Base-by-base conservation (phyloP, 176 grass and related monocot species). In the Oryza officinalis region DNA sequence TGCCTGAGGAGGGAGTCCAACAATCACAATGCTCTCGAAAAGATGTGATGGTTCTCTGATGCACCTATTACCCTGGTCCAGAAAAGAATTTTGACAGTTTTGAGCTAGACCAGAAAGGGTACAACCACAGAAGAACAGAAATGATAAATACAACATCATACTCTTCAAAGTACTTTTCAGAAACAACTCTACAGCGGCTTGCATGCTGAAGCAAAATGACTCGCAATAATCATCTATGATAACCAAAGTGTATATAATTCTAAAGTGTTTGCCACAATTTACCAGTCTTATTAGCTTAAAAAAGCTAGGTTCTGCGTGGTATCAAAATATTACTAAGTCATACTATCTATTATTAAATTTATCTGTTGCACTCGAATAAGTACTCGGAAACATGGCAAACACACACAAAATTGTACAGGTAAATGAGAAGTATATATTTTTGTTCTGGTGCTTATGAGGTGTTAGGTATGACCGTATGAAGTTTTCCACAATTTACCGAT, bases 21-120 rank as follows among this genome's bases (percentile, higher is more conserved):
- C 87, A 87, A 96, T 84, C 72, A 96, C 86, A 54, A 99, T 91
- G 81, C 97, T 96, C 87, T 99, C 97, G 76, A 96, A 92, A 65
- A 96, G 35, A 86, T 87, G 92, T 76, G 91, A 94, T 57, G 93
- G 93, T 79, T 96, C 93, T 85, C 85, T 92, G 46, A 92, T 80
- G 84, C 85, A 79, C 81, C 27, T 93, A 79, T 92, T 90, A 66
- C 94, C 89, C 97, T 96, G 88, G 45, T 79, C 44, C 63, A 83
- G 50, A 50, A 67, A 89, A 90, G 18, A 77, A 81, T 2, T 66
- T 86, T 79, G 68, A 77, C 50, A 71, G 54, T 30, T 54, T 4
- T 81, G 12, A 44, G 49, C 23, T 33, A 46, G 71, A 79, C 15
- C 43, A 63, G 14, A 44, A 28, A 5, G 20, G 44, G 2, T 52